A percentile compares a stretch with the other conserved stretches of the same genome.
These are phyloP conservation scores for Xylaria curta DNA, from an alignment of 495 filamentous ascomycete genomes.

Conservation along the genomic window DNA sequence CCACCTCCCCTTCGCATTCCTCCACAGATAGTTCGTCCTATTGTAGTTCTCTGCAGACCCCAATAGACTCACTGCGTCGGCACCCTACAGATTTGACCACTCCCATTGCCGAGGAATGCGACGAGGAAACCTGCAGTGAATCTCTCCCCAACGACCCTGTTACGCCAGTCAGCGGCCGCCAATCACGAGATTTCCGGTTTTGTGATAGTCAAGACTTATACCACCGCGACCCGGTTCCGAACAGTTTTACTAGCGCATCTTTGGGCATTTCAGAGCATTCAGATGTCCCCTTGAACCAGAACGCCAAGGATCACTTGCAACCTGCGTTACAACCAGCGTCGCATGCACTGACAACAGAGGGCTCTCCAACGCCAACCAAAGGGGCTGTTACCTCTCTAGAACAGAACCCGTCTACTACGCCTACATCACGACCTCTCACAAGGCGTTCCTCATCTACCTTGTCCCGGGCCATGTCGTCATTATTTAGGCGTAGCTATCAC, in stretches of 20 bases:
- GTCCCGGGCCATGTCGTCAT: conserved; percentile 35
- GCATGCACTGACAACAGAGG: conserved; percentile 37
- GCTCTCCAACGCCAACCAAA: conserved; percentile 36
- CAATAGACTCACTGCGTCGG: conserved; percentile 44
- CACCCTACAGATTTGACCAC: conserved; percentile 49
- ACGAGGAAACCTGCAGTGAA: conserved; percentile 56
- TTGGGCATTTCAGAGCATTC: conserved; percentile 32
- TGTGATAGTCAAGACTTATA: conserved; percentile 50
- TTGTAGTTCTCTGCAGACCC: conserved; percentile 29
- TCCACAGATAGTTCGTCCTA: conserved; percentile 16
- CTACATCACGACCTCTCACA: conserved; percentile 20
- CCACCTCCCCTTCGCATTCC: conserved; percentile 32
- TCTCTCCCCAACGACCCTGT: conserved; percentile 52
- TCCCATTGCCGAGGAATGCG: conserved; percentile 55
- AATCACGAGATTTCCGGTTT: conserved; percentile 56
- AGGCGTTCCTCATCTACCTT: conserved; percentile 37
- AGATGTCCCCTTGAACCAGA: conserved; percentile 32
- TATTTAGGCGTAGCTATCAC: conserved; percentile 39
- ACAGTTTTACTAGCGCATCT: conserved; percentile 31
- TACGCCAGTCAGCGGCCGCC: conserved; percentile 57
- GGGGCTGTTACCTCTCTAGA: conserved; percentile 8
- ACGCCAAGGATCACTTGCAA: conserved; percentile 33
- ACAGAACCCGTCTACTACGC: conserved; percentile 27
- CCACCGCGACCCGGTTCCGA: conserved; percentile 42
- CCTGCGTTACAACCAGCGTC: conserved; percentile 23